phyloP scores from a whole-genome alignment of 1,284 basidiomycete genomes.

The Trametes hirsuta region DNA sequence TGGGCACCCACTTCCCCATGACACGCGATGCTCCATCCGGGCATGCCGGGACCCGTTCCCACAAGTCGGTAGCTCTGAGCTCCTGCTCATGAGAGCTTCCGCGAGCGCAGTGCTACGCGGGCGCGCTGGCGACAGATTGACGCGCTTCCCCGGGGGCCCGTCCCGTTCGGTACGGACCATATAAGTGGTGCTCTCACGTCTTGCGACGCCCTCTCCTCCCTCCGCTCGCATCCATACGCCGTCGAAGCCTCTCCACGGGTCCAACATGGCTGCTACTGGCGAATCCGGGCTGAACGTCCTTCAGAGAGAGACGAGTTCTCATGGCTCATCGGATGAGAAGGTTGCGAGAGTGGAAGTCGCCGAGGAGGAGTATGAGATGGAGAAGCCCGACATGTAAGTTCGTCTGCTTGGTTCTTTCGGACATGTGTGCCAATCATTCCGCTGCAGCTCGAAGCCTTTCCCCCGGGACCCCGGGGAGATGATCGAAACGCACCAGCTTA shows the following conservation, averaged over 20 bases:
- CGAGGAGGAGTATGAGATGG: slow-evolving; percentile 9
- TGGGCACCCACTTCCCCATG: too few relatives aligned
- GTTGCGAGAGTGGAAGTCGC: not conserved
- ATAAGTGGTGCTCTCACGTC: too few relatives aligned
- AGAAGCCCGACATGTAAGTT: slow-evolving; percentile 20
- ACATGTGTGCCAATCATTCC: not conserved
- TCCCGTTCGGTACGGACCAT: too few relatives aligned
- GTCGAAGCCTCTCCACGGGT: not conserved
- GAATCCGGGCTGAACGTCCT: not conserved
- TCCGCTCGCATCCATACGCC: not conserved
- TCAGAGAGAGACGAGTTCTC: not conserved
- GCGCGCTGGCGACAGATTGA: slow-evolving; percentile 3
- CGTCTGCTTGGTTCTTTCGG: not conserved
- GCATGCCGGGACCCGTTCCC: too few relatives aligned
- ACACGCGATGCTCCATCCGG: too few relatives aligned
- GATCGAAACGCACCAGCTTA: slow-evolving; percentile 57
- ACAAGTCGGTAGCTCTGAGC: too few relatives aligned
- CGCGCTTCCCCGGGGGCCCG: not conserved
- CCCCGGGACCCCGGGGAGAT: slow-evolving; percentile 51
- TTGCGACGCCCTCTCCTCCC: too few relatives aligned
- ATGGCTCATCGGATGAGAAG: slow-evolving; percentile 15
- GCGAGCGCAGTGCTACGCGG: not conserved
- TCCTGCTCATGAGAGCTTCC: too few relatives aligned
- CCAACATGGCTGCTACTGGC: not conserved
- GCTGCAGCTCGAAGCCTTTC: slow-evolving; percentile 43